Base-by-base conservation (phyloP, 306 rosid genomes). In the Trifolium dubium region DNA sequence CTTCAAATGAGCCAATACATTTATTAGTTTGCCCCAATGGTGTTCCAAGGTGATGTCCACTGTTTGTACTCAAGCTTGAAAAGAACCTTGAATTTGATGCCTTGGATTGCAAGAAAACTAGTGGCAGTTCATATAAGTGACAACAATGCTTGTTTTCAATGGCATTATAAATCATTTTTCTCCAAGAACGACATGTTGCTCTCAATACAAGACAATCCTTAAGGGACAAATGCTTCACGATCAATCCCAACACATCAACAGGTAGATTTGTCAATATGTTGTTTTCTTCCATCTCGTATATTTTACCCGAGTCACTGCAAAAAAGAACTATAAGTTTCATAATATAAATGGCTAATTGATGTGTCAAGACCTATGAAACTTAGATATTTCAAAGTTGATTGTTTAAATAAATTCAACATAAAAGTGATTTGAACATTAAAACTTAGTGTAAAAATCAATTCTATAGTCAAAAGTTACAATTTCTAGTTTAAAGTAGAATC, bases 41-140 rank as follows among this genome's bases (percentile, higher is more conserved):
- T 10, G 4, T 69, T 5, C 53, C 6, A 10, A 8, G 32, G 49
- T 0, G 8, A 18, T 9, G 28, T 32, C 4, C 34, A 17, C 44
- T 3, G 6, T 15, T 5, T 34, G 47, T 69, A 5, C 15, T 34
- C 18, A 69, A 10, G 49, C 12, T 32, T 14, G n/a, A 47, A 15
- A 68, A 12, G 0, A 10, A 8, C 1, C 28, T 2, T 4, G 10
- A 9, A 6, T 30, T n/a, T n/a, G n/a, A n/a, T n/a, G n/a, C 8
- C 1, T 39, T 39, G 43, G 43, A 39, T 31, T 3, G 2, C 1
- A 68, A 60, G 0, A 47, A 4, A 37, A 40, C 8, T 5, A 5
- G 6, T 37, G 73, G 73, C 3, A 68, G 4, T 30, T 47, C 73
- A n/a, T 44, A 60, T 68, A 47, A 47, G 4, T 29, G 73, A 44